Percentiles rank a stretch among this genome's conserved stretches.
Evolutionary conservation across 2,329 filamentous ascomycete species (phyloP).

Genomic region (Claviceps purpurea): DNA sequence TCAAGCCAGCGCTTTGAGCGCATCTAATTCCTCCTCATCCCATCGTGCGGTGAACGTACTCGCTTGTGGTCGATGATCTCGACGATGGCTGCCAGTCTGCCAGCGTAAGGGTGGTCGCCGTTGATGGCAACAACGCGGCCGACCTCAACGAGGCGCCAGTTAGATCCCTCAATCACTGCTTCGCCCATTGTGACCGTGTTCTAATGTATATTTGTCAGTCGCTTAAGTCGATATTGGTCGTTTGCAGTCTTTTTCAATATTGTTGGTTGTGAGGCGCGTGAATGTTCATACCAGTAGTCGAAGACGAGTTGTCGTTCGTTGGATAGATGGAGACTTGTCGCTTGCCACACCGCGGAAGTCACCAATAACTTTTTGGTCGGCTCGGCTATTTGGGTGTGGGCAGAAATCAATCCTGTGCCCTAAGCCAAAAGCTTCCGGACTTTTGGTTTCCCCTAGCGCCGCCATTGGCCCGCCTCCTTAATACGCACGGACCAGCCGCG

Average conservation of each 20-base stretch:
- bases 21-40: too few relatives aligned
- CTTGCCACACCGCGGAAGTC: slow-evolving; percentile 22
- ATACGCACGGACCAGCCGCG: slow-evolving; percentile 1
- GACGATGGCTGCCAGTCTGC: slow-evolving; percentile 85
- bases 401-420: slow-evolving; percentile 28
- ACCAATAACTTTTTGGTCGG: slow-evolving; percentile 27
- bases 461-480: background rate
- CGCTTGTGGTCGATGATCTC: slow-evolving; percentile 99
- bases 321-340: slow-evolving; percentile 23
- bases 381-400: slow-evolving; percentile 25
- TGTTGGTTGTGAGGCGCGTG: slow-evolving; percentile 4
- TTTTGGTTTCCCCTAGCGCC: slow-evolving; percentile 15
- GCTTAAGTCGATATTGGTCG: slow-evolving; percentile 4
- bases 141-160: slow-evolving; percentile 96
- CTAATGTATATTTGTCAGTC: slow-evolving; percentile 27
- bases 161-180: slow-evolving; percentile 67
- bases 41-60: slow-evolving; percentile 55
- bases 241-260: background rate
- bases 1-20: background rate
- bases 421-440: slow-evolving; percentile 23
- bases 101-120: slow-evolving; percentile 60
- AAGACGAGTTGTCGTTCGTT: slow-evolving; percentile 24
- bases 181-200: slow-evolving; percentile 65
- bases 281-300: slow-evolving; percentile 26
- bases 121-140: slow-evolving; percentile 93